These are phyloP conservation scores for Omphalotus olearius DNA, from an alignment of 1,284 basidiomycete species.

Conservation along the genomic window DNA sequence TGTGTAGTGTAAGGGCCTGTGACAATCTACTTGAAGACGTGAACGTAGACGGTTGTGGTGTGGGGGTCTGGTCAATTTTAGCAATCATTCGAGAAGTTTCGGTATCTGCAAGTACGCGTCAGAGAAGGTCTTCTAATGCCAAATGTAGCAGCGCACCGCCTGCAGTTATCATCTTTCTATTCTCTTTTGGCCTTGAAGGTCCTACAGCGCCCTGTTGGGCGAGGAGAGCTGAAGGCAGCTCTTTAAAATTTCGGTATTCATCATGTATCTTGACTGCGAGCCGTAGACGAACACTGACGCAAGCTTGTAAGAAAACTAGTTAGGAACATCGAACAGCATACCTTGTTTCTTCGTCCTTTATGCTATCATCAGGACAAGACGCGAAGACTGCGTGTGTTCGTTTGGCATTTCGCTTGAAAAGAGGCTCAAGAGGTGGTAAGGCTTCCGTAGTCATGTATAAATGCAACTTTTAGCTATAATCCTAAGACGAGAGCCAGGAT, in stretches of 20 bases:
- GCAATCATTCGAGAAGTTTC: conserved; percentile 62
- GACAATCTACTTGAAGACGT: conserved; percentile 65
- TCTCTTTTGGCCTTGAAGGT: conserved; percentile 64
- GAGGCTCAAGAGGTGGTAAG: conserved; percentile 64
- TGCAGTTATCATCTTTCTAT: conserved; percentile 67
- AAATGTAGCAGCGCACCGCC: conserved; percentile 44
- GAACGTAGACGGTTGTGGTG: conserved; percentile 62
- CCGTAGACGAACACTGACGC: conserved; percentile 55
- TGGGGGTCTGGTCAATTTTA: conserved; percentile 64
- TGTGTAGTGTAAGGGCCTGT: conserved; percentile 84
- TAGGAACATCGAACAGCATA: neutral
- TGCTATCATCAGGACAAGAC: conserved; percentile 54
- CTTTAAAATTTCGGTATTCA: conserved; percentile 87
- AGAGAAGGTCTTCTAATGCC: neutral
- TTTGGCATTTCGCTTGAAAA: conserved; percentile 59
- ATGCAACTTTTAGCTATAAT: neutral
- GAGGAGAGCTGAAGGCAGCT: conserved; percentile 78
- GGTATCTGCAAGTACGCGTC: conserved; percentile 28
- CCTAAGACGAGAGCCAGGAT: too few species aligned
- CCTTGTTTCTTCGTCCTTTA: conserved; percentile 61
- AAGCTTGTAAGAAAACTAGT: neutral
- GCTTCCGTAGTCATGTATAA: conserved; percentile 34
- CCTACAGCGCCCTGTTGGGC: conserved; percentile 81
- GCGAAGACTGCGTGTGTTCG: conserved; percentile 69
- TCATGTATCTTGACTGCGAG: conserved; percentile 74